A percentile compares a stretch with the other conserved stretches of the same genome.
These are phyloP conservation scores for Diplosphaera chodatii DNA, from an alignment of 139 green algal species.

Conservation along the genomic window DNA sequence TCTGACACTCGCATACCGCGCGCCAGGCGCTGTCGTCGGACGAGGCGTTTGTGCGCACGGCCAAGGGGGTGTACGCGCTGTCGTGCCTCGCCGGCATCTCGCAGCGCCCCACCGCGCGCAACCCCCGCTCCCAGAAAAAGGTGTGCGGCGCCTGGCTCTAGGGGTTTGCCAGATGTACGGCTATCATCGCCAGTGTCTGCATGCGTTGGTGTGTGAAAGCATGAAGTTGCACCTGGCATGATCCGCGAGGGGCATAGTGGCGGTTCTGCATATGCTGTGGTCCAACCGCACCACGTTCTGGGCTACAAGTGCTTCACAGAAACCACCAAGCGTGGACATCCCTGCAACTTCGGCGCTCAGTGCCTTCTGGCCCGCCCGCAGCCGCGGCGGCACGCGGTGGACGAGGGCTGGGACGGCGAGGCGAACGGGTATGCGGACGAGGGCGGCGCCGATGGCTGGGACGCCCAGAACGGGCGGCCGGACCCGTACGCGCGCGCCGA, in stretches of 20 bases:
- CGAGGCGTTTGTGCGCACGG: conserved; percentile 8
- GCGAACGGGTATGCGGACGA: neutral
- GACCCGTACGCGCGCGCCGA: neutral
- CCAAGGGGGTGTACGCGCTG: conserved; percentile 21
- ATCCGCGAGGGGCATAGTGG: too few species aligned
- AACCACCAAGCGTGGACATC: too few species aligned
- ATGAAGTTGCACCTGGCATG: too few species aligned
- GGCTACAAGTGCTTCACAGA: too few species aligned
- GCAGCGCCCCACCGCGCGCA: neutral
- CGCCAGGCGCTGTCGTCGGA: conserved; percentile 19
- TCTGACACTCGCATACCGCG: too few species aligned
- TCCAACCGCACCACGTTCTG: too few species aligned
- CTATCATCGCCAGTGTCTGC: too few species aligned
- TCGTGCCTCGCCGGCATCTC: conserved; percentile 3
- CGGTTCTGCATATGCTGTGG: too few species aligned
- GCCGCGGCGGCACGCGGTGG: neutral
- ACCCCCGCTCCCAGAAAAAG: neutral
- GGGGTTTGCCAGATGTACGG: too few species aligned
- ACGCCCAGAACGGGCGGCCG: neutral
- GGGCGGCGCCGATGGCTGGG: neutral
- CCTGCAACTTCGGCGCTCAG: too few species aligned
- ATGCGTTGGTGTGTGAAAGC: too few species aligned
- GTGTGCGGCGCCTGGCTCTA: neutral
- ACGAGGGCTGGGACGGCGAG: neutral
- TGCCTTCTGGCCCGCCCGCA: neutral